phyloP scores from a whole-genome alignment of 1,284 basidiomycete genomes.

The Rhodotorula sp. region DNA sequence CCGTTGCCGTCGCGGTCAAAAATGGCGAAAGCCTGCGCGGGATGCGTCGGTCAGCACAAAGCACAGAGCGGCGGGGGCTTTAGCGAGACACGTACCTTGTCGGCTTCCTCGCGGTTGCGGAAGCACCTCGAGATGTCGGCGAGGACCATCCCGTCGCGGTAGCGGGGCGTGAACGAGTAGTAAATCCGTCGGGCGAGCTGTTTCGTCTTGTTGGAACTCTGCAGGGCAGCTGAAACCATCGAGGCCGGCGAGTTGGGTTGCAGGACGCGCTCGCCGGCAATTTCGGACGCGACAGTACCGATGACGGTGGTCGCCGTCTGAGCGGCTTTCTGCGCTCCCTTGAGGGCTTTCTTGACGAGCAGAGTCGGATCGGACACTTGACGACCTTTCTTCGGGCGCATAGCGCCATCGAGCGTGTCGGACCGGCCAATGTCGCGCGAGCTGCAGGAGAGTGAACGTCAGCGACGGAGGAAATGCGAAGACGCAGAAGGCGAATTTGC shows the following conservation, averaged over 20 bases:
- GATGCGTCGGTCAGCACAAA: not conserved
- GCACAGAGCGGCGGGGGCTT: not conserved
- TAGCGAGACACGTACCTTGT: conserved; percentile 45
- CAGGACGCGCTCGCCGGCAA: conserved; percentile 64
- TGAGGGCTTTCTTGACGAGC: conserved; percentile 68
- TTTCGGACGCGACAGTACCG: conserved; percentile 54
- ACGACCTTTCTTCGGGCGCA: conserved; percentile 49
- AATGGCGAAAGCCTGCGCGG: conserved; percentile 60
- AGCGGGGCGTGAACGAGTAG: conserved; percentile 75
- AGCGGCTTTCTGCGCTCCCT: conserved; percentile 65
- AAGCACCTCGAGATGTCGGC: conserved; percentile 75
- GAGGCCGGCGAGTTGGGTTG: conserved; percentile 84
- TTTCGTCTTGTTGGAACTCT: conserved; percentile 77
- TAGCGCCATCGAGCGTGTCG: conserved; percentile 61
- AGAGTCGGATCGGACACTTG: conserved; percentile 58
- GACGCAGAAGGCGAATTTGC: not conserved
- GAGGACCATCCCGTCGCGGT: conserved; percentile 61
- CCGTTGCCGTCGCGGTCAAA: conserved; percentile 85
- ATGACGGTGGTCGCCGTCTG: conserved; percentile 47
- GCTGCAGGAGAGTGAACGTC: conserved; percentile 1
- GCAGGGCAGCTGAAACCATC: conserved; percentile 73
- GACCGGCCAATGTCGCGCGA: conserved; percentile 56
- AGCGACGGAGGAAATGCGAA: not conserved
- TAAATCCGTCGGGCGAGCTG: conserved; percentile 78
- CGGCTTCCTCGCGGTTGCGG: conserved; percentile 63